Evolutionary conservation across 2,329 filamentous ascomycete species (phyloP), one percentile per base, ranked within the genome.

Genomic region (Emmonsia crescens): DNA sequence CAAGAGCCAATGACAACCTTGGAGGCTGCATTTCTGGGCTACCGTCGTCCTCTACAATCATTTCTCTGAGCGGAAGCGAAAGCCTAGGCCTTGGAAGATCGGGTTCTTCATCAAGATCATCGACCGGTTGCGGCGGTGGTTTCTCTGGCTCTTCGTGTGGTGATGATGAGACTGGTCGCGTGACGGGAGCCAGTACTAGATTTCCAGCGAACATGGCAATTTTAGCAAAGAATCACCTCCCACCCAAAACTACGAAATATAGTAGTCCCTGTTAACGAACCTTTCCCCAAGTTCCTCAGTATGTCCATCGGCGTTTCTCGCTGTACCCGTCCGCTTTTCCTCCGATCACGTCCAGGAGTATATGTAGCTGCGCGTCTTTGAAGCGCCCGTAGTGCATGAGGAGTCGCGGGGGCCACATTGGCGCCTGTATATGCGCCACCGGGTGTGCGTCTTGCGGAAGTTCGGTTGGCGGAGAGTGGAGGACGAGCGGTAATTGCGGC

Each of bases 241-340:
- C 10, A 42, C 62, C 46, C 51, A 60, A n/a, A n/a, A 55, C 29
- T 56, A 61, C 52, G 40, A 24, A 12, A 29, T 49, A 36, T 27
- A 52, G 16, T 31, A 24, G 40, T n/a, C 5, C 24, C 24, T 24
- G 24, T 29, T 49, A 31, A 24, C 40, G 46, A 73, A 79, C 80
- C 74, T 76, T 74, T 80, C 59, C 81, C 82, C 9, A 84, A 69
- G 60, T 81, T 79, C 56, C 77, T 74, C 59, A 84, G 68, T 31
- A 81, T 77, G 67, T 83, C 80, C 65, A 83, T 78, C 4, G 81
- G 81, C 6, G 82, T 83, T 68, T 83, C 81, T 48, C 81, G 72
- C 66, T 81, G 77, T 60, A 79, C 65, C 40, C 79, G 73, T 31
- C 77, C 77, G 63, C 80, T 83, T 63, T 78, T 75, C 60, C 80